Evolutionary conservation across 2,329 filamentous ascomycete genomes (phyloP).

Genomic region (Alternaria sp.): DNA sequence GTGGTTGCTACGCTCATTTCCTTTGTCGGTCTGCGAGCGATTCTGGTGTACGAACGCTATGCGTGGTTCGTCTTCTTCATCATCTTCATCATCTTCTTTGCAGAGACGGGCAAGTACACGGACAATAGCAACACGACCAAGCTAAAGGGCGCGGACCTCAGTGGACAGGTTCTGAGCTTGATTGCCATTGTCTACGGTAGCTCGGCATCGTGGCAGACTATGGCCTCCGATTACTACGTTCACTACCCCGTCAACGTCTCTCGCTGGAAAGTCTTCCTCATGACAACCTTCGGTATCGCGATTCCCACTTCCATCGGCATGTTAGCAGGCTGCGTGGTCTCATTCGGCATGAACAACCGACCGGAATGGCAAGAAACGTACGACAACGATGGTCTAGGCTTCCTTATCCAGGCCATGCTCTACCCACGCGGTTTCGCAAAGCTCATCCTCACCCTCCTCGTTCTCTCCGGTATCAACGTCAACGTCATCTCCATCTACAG

Average conservation of each 20-base stretch:
- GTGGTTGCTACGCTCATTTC: conserved; percentile 51
- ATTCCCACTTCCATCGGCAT: conserved; percentile 57
- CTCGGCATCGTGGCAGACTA: conserved; percentile 53
- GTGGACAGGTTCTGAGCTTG: conserved; percentile 42
- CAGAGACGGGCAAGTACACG: conserved; percentile 56
- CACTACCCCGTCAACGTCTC: conserved; percentile 53
- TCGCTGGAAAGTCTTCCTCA: conserved; percentile 53
- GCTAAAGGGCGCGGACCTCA: conserved; percentile 47
- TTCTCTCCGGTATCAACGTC: conserved; percentile 56
- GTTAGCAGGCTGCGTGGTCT: conserved; percentile 56
- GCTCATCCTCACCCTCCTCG: conserved; percentile 57
- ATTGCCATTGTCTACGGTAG: conserved; percentile 51
- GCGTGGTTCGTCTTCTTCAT: conserved; percentile 60
- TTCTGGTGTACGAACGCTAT: conserved; percentile 60
- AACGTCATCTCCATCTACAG: conserved; percentile 62
- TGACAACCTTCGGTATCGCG: conserved; percentile 55
- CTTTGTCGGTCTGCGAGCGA: conserved; percentile 55
- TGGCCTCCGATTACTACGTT: conserved; percentile 57
- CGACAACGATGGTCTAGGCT: conserved; percentile 57
- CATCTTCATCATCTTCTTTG: conserved; percentile 59
- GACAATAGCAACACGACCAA: conserved; percentile 49
- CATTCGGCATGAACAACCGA: conserved; percentile 47
- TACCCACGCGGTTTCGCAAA: conserved; percentile 60
- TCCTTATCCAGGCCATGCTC: conserved; percentile 57
- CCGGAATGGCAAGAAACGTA: conserved; percentile 53